Evolutionary conservation across 352 stramenopile species (phyloP), one percentile per base, ranked within the genome.

Genomic region (Pythium folliculosum): DNA sequence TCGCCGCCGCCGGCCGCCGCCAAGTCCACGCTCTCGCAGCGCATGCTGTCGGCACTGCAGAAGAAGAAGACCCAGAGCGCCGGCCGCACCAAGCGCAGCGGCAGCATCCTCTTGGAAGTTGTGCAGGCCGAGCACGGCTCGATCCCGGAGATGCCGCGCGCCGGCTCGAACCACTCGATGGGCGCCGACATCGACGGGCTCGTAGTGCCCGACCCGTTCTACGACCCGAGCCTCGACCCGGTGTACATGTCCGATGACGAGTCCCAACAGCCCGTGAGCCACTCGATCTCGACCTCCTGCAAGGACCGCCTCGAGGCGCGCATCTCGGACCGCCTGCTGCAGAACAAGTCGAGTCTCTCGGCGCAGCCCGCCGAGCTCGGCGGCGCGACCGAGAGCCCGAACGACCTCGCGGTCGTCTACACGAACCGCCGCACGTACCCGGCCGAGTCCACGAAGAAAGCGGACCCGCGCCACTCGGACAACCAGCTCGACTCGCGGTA

Each of bases 351-450:
- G 23, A 62, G 25, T 43, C 47, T 73, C 5, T 68, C 66, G 23
- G 51, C 63, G 5, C 75, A 69, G 17, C 72, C 75, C 37, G 69
- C 78, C 16, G 77, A 69, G 17, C 72, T 74, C 37, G 69, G 78
- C n/a, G 77, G 77, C 68, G 65, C 5, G 1, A 37, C 76, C 21
- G 21, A 37, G 27, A 66, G 84, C 30, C 59, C 49, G 21, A 75
- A 82, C 23, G 72, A 88, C 25, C 68, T 77, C 35, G 84, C 79
- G 13, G 57, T 70, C 25, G 35, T 91, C 67, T 91, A 89, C 63
- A 82, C 80, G 5, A 83, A 77, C 17, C 75, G 84, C 27, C 81
- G 78, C 37, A 92, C 84, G 66, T 92, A 90, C 59, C 84, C 84
- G 12, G 77, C 81, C 9, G 81, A 89, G 53, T 83, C 80, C 12